Evolutionary conservation across 176 grass and related monocot species (phyloP), one percentile per base, ranked within the genome.

Genomic region (Oryza australiensis): DNA sequence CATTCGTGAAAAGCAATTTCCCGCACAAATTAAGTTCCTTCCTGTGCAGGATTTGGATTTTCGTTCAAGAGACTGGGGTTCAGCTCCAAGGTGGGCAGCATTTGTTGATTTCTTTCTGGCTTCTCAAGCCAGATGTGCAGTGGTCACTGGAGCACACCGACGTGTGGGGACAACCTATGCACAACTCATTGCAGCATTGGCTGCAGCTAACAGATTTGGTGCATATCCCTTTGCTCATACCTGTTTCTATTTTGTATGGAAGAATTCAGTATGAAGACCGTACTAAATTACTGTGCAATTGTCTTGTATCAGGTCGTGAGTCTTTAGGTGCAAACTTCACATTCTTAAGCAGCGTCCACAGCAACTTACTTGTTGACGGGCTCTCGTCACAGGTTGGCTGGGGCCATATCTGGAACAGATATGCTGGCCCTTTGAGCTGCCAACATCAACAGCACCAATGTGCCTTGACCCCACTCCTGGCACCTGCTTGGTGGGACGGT

Each of bases 41-140:
- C 70, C 14, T 76, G 12, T 74, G 46, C 82, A 86, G 88, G 37
- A 67, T 23, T 77, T 91, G 83, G 68, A 90, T 34, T 91, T 91
- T 64, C 94, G 92, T 77, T 84, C 69, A 26, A 91, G 82, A 82
- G 92, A 98, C 60, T 98, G 95, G 95, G 92, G 95, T 26, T 82
- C 90, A 12, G 84, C 95, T 79, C 95, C 87, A 23, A 93, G 92
- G 77, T 98, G 95, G 92, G 90, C 83, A 14, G 95, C 95, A 4
- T 88, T 95, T 64, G 90, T 95, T 22, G 95, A 95, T 87, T 98
- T 98, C 88, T 98, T 98, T 74, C 76, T 93, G 28, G 95, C 92
- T 63, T 90, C 92, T 42, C 87, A 74, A 49, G 90, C 90, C 38
- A 89, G 34, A 57, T 71, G 94, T 8, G 79, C 95, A 76, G 86